Percentiles rank a stretch among this genome's conserved stretches.
Evolutionary conservation across 345 rosid species (phyloP).

Genomic region (Erodium maritimum): DNA sequence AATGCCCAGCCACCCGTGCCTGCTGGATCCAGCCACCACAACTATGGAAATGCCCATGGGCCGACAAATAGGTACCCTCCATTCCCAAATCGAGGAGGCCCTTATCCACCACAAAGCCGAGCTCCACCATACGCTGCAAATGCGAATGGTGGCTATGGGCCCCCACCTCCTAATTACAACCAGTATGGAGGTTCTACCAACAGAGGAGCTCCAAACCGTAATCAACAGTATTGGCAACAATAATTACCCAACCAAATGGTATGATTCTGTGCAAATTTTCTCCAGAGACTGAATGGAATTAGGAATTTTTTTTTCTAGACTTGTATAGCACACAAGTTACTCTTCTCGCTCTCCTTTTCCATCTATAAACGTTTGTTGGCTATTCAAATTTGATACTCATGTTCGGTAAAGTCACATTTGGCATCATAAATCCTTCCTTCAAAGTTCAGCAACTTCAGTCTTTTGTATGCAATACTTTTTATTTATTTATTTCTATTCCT

Average conservation of each 20-base stretch:
- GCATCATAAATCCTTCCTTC: too few species aligned
- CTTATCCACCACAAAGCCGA: slow-evolving; percentile 29
- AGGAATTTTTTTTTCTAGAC: too few species aligned
- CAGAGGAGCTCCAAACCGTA: slow-evolving; percentile 28
- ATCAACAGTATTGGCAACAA: slow-evolving; percentile 32
- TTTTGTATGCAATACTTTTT: too few species aligned
- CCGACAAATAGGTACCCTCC: slow-evolving; percentile 27
- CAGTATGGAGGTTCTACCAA: slow-evolving; percentile 22
- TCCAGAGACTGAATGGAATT: background rate
- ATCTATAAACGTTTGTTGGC: too few species aligned
- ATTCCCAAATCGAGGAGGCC: slow-evolving; percentile 18
- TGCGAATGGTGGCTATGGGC: slow-evolving; percentile 20
- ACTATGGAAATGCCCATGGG: slow-evolving; percentile 35
- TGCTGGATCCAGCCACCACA: slow-evolving; percentile 36
- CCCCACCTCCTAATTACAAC: slow-evolving; percentile 22
- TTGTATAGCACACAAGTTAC: background rate
- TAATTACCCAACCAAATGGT: background rate
- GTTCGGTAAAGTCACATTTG: too few species aligned
- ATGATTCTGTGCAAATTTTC: too few species aligned
- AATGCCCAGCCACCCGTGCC: slow-evolving; percentile 31
- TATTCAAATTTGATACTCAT: too few species aligned
- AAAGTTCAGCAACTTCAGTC: too few species aligned
- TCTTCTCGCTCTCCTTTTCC: background rate
- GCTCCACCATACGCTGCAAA: slow-evolving; percentile 24
- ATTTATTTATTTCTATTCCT: too few species aligned